These are phyloP conservation scores for Bretschneidera sinensis DNA, from an alignment of 345 rosid species.

Conservation along the genomic window DNA sequence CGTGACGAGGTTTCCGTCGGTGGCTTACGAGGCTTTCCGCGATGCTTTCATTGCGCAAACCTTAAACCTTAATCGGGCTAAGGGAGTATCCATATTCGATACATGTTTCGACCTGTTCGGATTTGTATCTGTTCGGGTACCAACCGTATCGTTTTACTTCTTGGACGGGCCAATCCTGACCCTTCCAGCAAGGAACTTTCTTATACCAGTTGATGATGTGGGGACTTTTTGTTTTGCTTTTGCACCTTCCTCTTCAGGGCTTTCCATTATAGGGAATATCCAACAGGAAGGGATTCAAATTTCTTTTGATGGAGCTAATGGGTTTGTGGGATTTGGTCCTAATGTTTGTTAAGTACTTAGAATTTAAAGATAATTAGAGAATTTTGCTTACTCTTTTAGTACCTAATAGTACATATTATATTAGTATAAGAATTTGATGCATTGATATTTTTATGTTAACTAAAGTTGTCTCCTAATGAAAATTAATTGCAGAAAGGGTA, in stretches of 20 bases:
- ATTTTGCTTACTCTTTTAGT: too few relatives aligned
- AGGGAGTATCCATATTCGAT: constrained; percentile 80
- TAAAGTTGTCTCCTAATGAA: too few relatives aligned
- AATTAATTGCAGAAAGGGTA: too few relatives aligned
- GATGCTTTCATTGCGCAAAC: constrained; percentile 65
- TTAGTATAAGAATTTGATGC: too few relatives aligned
- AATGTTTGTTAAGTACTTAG: constrained; percentile 55
- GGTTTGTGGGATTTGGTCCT: constrained; percentile 96
- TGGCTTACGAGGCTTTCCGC: constrained; percentile 65
- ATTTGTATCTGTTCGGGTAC: constrained; percentile 77
- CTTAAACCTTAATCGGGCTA: constrained; percentile 67
- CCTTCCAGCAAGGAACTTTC: constrained; percentile 79
- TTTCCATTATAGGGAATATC: constrained; percentile 91
- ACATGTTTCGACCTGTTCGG: constrained; percentile 75
- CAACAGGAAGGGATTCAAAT: constrained; percentile 98
- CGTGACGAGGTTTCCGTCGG: constrained; percentile 72
- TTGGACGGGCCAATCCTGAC: constrained; percentile 75
- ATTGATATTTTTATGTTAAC: too few relatives aligned
- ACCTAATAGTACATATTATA: too few relatives aligned
- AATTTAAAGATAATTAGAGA: background rate
- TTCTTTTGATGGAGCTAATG: constrained; percentile 87
- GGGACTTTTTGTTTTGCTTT: constrained; percentile 95
- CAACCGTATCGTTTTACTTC: constrained; percentile 87
- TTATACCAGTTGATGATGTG: constrained; percentile 79
- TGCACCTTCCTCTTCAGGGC: constrained; percentile 62